Conservation (phyloP, 148 eudicot genomes). For the Camellia japonica region DNA sequence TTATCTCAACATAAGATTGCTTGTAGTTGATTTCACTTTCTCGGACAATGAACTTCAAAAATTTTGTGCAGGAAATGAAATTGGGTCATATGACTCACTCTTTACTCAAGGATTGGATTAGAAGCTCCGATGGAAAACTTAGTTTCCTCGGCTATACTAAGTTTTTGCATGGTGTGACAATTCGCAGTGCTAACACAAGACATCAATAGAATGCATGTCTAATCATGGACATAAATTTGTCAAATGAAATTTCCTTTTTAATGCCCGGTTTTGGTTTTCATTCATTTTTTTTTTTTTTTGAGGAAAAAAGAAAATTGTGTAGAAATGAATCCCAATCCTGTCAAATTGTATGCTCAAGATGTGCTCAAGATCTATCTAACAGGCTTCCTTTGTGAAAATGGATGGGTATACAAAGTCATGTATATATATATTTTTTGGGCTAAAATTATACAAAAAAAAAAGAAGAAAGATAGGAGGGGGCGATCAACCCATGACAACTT, state of each 20-base stretch:
- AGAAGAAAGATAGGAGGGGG: no score
- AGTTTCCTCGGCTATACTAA: slow-evolving; percentile 88
- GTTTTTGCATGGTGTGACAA: slow-evolving; percentile 90
- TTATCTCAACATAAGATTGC: neutral
- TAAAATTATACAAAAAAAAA: no score
- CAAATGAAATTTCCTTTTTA: neutral
- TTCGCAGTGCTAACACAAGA: slow-evolving; percentile 62
- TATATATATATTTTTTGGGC: no score
- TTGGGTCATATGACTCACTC: slow-evolving; percentile 59
- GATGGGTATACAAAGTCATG: neutral
- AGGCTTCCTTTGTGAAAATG: neutral
- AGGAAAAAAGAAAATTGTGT: neutral
- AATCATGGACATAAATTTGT: neutral
- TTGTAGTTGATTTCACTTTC: neutral
- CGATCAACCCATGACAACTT: no score
- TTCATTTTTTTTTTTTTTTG: neutral
- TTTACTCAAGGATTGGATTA: slow-evolving; percentile 87
- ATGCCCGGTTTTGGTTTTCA: neutral
- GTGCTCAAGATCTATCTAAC: neutral
- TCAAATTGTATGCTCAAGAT: slow-evolving; percentile 1
- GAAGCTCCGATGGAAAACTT: slow-evolving; percentile 71
- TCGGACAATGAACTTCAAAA: neutral
- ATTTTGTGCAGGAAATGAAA: slow-evolving; percentile 63
- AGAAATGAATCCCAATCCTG: neutral
- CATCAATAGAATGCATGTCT: slow-evolving; percentile 39